Base-by-base conservation (phyloP, 2,329 filamentous ascomycete species). In the Trichoderma atrobrunneum region DNA sequence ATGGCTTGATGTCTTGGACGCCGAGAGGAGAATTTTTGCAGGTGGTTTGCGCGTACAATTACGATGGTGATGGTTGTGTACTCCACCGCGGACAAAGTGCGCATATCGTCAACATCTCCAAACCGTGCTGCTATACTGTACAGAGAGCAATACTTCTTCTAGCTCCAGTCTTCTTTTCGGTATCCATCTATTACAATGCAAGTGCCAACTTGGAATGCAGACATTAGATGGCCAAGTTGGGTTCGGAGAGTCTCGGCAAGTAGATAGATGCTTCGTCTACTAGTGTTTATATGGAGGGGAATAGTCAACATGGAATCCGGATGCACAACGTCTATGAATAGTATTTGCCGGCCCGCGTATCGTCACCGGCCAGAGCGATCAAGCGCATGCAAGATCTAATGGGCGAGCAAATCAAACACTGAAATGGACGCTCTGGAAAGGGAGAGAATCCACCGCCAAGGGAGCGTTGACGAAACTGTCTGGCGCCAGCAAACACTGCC, bases 331-430 rank as follows among this genome's bases (percentile, higher is more conserved):
- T n/a, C 48, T 56, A n/a, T 26, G 65, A 21, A 68, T 21, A n/a
- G n/a, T n/a, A 48, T 39, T 24, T 11, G 24, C 54, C 26, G 28
- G 66, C 26, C 54, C 66, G 66, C 66, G 56, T 69, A 69, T 69
- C 66, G 34, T 70, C 32, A 14, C 43, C 32, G n/a, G 62, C 28
- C 28, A 51, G 39, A 51, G 43, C 28, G 43, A 65, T 65, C 43
- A 34, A 2, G n/a, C 51, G 36, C 34, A 69, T 69, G 66, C 66
- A 69, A 60, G 66, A 69, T 69, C 66, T 48, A 14, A n/a, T 34
- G 34, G 66, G 66, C 56, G 48, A 61, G 26, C 56, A 51, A 69
- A 69, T 69, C 56, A 61, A 57, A 59, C 11, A 24, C 18, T 8
- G 62, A 28, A 34, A 51, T 24, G 60, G 62, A 28, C 39, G 36